Percentiles rank a stretch among this genome's conserved stretches.
phyloP scores from a whole-genome alignment of 2,329 filamentous ascomycete species.

The Mycosphaerelloides madeirae region DNA sequence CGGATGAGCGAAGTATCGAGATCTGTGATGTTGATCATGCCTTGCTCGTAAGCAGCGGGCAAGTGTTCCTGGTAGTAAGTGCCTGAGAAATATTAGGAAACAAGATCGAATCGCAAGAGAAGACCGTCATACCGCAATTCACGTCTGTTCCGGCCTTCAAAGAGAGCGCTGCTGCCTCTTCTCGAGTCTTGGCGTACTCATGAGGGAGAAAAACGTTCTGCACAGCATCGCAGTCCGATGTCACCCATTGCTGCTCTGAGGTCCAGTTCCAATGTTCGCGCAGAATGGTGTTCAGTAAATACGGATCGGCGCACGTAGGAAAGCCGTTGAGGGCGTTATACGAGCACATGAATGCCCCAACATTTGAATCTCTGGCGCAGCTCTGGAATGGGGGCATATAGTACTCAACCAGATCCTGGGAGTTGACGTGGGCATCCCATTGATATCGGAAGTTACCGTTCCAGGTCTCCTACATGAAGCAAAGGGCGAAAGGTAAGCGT shows the following conservation, averaged over 20 bases:
- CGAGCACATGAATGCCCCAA: slow-evolving; percentile 44
- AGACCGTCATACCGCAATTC: slow-evolving; percentile 39
- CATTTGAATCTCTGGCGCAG: slow-evolving; percentile 42
- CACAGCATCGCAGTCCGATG: slow-evolving; percentile 62
- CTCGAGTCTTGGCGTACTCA: slow-evolving; percentile 39
- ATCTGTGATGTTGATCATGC: slow-evolving; percentile 42
- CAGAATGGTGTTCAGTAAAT: slow-evolving; percentile 58
- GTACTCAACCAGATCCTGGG: slow-evolving; percentile 63
- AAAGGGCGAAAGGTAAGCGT: no score
- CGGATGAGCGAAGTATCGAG: slow-evolving; percentile 50
- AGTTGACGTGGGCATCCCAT: slow-evolving; percentile 54
- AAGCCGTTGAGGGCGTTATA: slow-evolving; percentile 60
- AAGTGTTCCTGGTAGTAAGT: slow-evolving; percentile 46
- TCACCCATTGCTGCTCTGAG: slow-evolving; percentile 57
- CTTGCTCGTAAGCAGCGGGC: slow-evolving; percentile 39
- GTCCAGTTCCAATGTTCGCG: slow-evolving; percentile 63
- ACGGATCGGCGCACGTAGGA: slow-evolving; percentile 59
- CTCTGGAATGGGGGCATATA: slow-evolving; percentile 62
- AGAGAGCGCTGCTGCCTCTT: slow-evolving; percentile 45
- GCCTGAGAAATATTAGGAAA: slow-evolving; percentile 16
- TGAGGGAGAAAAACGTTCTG: slow-evolving; percentile 49
- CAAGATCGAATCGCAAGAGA: background rate
- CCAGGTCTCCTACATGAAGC: no score
- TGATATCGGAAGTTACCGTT: slow-evolving; percentile 38
- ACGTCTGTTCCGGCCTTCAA: slow-evolving; percentile 52